phyloP scores from a whole-genome alignment of 2,329 filamentous ascomycete species.

The Paracoccidioides lutzii region DNA sequence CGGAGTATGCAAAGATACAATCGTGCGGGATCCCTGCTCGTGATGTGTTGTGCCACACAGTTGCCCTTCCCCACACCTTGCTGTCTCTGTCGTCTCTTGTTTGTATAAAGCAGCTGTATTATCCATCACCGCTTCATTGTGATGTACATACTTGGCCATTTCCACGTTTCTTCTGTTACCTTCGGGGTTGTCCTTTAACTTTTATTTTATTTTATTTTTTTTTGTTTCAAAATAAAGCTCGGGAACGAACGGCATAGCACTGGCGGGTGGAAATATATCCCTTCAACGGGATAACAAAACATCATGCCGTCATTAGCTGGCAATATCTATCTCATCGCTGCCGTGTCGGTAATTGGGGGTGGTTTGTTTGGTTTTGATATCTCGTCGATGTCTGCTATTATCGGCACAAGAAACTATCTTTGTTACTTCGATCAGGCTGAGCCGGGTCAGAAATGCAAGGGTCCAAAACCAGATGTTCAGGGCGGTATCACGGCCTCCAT shows the following conservation, averaged over 20 bases:
- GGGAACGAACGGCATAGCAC: background rate
- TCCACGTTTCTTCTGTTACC: background rate
- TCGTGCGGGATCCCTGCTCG: background rate
- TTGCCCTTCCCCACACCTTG: no score
- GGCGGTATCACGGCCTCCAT: constrained; percentile 58
- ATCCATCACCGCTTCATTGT: background rate
- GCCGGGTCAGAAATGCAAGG: constrained; percentile 30
- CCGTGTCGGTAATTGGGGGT: constrained; percentile 50
- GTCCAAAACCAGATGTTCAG: constrained; percentile 42
- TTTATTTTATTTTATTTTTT: background rate
- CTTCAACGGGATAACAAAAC: background rate
- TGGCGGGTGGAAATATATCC: background rate
- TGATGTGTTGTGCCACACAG: background rate
- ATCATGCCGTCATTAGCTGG: constrained; percentile 17
- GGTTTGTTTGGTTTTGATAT: constrained; percentile 70
- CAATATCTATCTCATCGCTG: constrained; percentile 47
- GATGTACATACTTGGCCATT: background rate
- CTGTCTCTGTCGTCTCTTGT: no score
- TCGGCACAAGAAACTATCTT: constrained; percentile 56
- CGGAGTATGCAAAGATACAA: background rate
- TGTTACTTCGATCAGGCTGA: constrained; percentile 53
- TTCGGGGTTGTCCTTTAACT: background rate
- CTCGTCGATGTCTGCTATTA: constrained; percentile 56
- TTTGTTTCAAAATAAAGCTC: background rate
- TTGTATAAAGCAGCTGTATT: background rate